phyloP scores from a whole-genome alignment of 495 filamentous ascomycete genomes.

The Aspergillus ellipticus region DNA sequence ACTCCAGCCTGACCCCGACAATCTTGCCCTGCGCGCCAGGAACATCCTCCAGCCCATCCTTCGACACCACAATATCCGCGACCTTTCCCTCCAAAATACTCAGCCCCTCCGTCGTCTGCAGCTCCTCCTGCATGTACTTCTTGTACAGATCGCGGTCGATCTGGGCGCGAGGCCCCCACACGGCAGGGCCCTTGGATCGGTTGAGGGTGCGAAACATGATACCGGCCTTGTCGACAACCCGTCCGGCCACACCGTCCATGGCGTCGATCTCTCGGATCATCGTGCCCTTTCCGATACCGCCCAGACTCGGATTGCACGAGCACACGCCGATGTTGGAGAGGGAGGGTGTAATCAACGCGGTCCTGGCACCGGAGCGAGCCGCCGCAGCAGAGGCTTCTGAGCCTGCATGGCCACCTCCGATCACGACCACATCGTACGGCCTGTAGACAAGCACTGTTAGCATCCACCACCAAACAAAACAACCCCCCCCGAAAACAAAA shows the following conservation, averaged over 20 bases:
- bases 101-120: slow-evolving; percentile 69
- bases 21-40: slow-evolving; percentile 67
- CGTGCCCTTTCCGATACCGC: slow-evolving; percentile 97
- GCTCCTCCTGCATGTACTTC: slow-evolving; percentile 86
- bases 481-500: background rate
- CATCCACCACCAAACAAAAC: background rate
- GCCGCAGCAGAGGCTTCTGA: slow-evolving; percentile 93
- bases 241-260: slow-evolving; percentile 83
- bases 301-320: slow-evolving; percentile 96
- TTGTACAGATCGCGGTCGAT: slow-evolving; percentile 92
- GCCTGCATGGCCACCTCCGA: slow-evolving; percentile 94
- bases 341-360: slow-evolving; percentile 83
- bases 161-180: slow-evolving; percentile 95
- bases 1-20: slow-evolving; percentile 81
- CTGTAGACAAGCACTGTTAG: slow-evolving; percentile 32
- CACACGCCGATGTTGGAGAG: slow-evolving; percentile 89
- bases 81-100: slow-evolving; percentile 82
- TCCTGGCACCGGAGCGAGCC: slow-evolving; percentile 83
- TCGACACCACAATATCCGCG: slow-evolving; percentile 76
- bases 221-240: slow-evolving; percentile 90
- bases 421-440: slow-evolving; percentile 87
- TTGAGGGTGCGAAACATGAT: slow-evolving; percentile 90
- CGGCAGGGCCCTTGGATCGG: slow-evolving; percentile 83
- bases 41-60: slow-evolving; percentile 41
- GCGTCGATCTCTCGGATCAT: slow-evolving; percentile 96